Conservation (phyloP, 345 rosid genomes). For the Citrus sp. region DNA sequence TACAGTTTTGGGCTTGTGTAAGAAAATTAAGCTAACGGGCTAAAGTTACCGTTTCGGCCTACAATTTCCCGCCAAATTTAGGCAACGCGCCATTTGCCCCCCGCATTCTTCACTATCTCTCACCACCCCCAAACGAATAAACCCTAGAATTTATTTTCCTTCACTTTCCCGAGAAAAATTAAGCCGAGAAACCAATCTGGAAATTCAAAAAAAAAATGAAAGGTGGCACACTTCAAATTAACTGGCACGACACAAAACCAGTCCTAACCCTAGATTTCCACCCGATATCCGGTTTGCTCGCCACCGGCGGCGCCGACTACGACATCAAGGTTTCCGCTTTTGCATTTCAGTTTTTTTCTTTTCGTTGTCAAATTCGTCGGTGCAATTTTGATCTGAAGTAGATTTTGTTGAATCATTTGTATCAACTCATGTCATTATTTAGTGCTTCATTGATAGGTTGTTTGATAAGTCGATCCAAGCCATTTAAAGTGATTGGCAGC, state of each 20-base stretch:
- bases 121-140: background rate
- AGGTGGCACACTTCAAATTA: conserved; percentile 92
- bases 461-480: background rate
- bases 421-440: background rate
- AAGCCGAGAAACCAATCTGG: background rate
- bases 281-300: conserved; percentile 75
- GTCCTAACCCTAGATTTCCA: conserved; percentile 90
- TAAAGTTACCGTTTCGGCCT: background rate
- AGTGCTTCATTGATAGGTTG: background rate
- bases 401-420: background rate
- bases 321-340: conserved; percentile 65
- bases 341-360: background rate
- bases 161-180: background rate
- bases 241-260: conserved; percentile 88
- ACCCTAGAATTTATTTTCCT: background rate
- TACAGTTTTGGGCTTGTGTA: too few relatives aligned
- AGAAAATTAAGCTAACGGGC: background rate
- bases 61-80: conserved; percentile 28
- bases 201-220: conserved; percentile 41
- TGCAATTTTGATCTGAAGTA: background rate
- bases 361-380: background rate
- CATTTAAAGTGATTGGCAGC: background rate
- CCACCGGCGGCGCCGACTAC: conserved; percentile 96
- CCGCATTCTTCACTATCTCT: background rate
- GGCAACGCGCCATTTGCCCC: conserved; percentile 9